Evolutionary conservation across 495 filamentous ascomycete genomes (phyloP).

Genomic region (Xylaria grammica): DNA sequence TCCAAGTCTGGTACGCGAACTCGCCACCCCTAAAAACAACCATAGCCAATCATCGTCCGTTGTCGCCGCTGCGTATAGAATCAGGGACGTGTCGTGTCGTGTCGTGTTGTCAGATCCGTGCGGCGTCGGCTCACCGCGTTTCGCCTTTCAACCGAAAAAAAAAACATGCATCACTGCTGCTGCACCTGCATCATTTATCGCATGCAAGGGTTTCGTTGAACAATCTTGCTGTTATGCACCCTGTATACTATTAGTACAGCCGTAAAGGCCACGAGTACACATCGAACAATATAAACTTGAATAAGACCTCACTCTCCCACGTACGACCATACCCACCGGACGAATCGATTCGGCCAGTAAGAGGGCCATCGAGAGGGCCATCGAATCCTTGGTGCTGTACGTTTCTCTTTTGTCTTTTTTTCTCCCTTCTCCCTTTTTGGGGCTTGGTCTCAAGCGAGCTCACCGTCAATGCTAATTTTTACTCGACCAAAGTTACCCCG

Average conservation of each 20-base stretch:
- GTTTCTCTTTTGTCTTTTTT: not conserved
- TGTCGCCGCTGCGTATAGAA: not conserved
- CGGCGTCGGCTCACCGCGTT: not conserved
- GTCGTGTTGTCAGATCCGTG: not conserved
- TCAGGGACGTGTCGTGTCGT: not conserved
- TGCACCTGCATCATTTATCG: too few relatives aligned
- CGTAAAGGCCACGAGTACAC: not conserved
- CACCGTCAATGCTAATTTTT: too few relatives aligned
- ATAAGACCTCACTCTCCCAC: not conserved
- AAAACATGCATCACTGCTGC: too few relatives aligned
- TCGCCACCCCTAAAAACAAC: not conserved
- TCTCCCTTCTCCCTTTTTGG: not conserved
- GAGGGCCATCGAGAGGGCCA: conserved; percentile 19
- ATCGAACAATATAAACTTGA: not conserved
- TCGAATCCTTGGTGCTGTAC: conserved; percentile 1
- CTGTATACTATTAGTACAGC: too few relatives aligned
- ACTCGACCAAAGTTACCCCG: too few relatives aligned
- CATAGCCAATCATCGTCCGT: conserved; percentile 5
- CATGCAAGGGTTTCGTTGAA: too few relatives aligned
- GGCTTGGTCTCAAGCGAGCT: not conserved
- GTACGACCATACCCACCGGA: conserved; percentile 46
- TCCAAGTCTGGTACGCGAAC: conserved; percentile 4
- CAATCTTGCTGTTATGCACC: too few relatives aligned
- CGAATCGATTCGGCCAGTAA: too few relatives aligned
- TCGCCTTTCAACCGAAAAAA: not conserved